Base-by-base conservation (phyloP, 352 stramenopile genomes). In the Aphanomyces invadans region DNA sequence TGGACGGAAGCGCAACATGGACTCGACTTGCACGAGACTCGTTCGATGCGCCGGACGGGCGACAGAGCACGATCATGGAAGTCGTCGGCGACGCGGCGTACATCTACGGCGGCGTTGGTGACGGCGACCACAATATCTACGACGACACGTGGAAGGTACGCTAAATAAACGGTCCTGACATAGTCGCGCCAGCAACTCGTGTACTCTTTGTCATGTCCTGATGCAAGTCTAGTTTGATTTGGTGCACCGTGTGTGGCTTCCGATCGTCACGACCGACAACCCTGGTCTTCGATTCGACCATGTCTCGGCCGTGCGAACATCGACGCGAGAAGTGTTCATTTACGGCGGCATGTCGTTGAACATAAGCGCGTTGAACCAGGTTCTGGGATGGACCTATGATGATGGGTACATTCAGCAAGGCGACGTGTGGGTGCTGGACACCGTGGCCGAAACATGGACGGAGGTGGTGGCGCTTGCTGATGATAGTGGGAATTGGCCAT, bases 131-230 rank as follows among this genome's bases (percentile, higher is more conserved):
- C 29, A 67, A 51, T 26, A 26, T 57, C 42, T 51, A 59, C 12
- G 42, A 42, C 49, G 60, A 67, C 31, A 51, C 49, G 3, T 67
- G 60, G 60, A 42, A 36, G 60, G 60, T 67, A 59, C n/a, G n/a
- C n/a, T n/a, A n/a, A n/a, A n/a, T n/a, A n/a, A n/a, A n/a, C n/a
- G n/a, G n/a, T n/a, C n/a, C n/a, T n/a, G n/a, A n/a, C n/a, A n/a
- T n/a, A n/a, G n/a, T n/a, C n/a, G n/a, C n/a, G n/a, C n/a, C n/a
- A n/a, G n/a, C n/a, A n/a, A n/a, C n/a, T n/a, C n/a, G n/a, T n/a
- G n/a, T 42, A 42, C 15, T 15, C 36, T 15, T 42, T 15, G 15
- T 42, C 36, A 42, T 42, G 36, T 42, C 7, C n/a, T 42, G 7
- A 15, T 42, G 36, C 36, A 56, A 32, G 4, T 2, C 15, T 56